A percentile compares a stretch with the other conserved stretches of the same genome.
Conservation (phyloP, 768 basidiomycete species). For the Thelephora ganbajun region DNA sequence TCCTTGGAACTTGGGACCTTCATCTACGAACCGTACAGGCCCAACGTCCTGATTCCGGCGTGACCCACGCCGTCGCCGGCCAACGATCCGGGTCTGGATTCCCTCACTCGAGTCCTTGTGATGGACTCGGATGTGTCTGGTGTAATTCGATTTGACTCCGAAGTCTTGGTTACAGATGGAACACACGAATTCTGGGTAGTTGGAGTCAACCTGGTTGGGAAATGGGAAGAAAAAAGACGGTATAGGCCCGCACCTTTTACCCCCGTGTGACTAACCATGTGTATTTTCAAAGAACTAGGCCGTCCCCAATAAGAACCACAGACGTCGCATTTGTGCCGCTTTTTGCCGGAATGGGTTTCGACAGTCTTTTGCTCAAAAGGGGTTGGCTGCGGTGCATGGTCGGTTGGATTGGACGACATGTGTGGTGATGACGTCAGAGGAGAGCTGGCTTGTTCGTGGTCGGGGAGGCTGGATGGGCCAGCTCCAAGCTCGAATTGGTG, state of each 20-base stretch:
- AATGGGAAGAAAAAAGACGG: background rate
- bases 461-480: no score
- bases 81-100: no score
- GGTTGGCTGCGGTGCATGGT: no score
- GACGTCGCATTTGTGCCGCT: background rate
- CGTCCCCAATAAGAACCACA: background rate
- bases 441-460: no score
- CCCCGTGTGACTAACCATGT: background rate
- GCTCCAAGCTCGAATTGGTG: no score
- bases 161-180: background rate
- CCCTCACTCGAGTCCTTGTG: no score
- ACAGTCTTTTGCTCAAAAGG: no score
- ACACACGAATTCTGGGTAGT: background rate
- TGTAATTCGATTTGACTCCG: background rate
- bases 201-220: background rate
- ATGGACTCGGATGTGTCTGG: background rate
- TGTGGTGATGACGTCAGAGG: no score
- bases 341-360: background rate
- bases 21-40: background rate
- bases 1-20: background rate
- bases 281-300: background rate
- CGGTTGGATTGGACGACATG: no score
- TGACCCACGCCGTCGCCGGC: no score
- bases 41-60: no score
- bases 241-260: background rate